Conservation (phyloP, 2,329 filamentous ascomycete species). For the Botrytis sinoallii region DNA sequence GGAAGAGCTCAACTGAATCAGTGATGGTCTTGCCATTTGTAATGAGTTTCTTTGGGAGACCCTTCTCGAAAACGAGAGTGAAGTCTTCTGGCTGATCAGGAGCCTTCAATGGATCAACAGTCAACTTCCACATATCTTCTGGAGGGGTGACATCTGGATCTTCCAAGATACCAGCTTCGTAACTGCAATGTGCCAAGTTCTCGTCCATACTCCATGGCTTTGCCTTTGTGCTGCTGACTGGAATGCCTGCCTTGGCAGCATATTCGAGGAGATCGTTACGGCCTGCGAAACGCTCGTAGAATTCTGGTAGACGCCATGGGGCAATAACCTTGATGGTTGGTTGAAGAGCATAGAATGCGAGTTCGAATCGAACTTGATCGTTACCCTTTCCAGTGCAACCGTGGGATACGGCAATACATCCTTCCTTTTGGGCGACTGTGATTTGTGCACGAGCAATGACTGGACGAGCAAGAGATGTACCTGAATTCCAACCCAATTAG, state of each 20-base stretch:
- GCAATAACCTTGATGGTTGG: conserved; percentile 69
- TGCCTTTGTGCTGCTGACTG: conserved; percentile 69
- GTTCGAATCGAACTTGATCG: conserved; percentile 64
- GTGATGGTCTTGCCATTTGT: conserved; percentile 59
- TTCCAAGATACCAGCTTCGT: conserved; percentile 76
- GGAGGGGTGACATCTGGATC: conserved; percentile 63
- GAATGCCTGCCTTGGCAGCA: conserved; percentile 63
- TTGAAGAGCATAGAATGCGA: conserved; percentile 59
- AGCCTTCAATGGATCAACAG: conserved; percentile 64
- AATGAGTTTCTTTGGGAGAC: conserved; percentile 66
- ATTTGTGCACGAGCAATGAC: conserved; percentile 69
- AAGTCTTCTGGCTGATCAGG: conserved; percentile 70
- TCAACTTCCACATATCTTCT: conserved; percentile 77
- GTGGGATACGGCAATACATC: conserved; percentile 47
- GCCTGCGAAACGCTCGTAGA: conserved; percentile 69
- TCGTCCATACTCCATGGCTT: conserved; percentile 68
- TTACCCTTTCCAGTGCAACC: conserved; percentile 63
- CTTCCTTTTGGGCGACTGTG: conserved; percentile 59
- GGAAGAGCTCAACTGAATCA: conserved; percentile 70
- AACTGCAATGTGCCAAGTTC: conserved; percentile 73
- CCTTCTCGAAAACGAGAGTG: conserved; percentile 69
- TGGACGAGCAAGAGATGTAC: conserved; percentile 64
- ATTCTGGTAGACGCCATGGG: conserved; percentile 69
- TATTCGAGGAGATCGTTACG: conserved; percentile 72
- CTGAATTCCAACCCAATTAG: conserved; percentile 33